Conservation (phyloP, 306 rosid genomes). For the Rubus parviflorus region DNA sequence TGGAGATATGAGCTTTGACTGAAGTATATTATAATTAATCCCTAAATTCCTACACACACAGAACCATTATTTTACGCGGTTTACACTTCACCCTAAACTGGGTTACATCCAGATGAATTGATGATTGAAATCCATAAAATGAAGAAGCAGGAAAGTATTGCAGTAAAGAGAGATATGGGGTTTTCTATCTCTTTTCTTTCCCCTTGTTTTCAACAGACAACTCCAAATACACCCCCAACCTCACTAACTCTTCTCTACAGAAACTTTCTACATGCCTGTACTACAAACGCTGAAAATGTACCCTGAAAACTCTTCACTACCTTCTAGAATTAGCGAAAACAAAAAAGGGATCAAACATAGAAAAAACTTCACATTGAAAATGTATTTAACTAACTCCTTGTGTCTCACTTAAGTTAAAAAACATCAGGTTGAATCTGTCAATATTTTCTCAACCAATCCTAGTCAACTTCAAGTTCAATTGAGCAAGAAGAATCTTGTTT, state of each 20-base stretch:
- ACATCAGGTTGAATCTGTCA: not conserved
- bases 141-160: not conserved
- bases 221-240: not conserved
- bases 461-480: not conserved
- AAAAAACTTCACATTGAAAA: not conserved
- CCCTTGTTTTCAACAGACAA: not conserved
- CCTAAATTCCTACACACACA: not conserved
- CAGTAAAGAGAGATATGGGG: not conserved
- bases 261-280: not conserved
- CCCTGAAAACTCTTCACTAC: no score
- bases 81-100: not conserved
- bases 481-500: not conserved
- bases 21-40: not conserved
- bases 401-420: slow-evolving; percentile 21
- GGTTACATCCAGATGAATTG: not conserved
- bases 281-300: not conserved
- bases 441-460: not conserved
- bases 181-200: not conserved
- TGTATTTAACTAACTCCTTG: not conserved
- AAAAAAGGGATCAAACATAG: not conserved
- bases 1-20: not conserved
- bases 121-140: not conserved
- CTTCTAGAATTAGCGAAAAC: not conserved
- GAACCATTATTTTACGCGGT: not conserved
- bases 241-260: not conserved